These are phyloP conservation scores for Caloboletus inedulis DNA, from an alignment of 1,284 basidiomycete genomes.

Conservation along the genomic window DNA sequence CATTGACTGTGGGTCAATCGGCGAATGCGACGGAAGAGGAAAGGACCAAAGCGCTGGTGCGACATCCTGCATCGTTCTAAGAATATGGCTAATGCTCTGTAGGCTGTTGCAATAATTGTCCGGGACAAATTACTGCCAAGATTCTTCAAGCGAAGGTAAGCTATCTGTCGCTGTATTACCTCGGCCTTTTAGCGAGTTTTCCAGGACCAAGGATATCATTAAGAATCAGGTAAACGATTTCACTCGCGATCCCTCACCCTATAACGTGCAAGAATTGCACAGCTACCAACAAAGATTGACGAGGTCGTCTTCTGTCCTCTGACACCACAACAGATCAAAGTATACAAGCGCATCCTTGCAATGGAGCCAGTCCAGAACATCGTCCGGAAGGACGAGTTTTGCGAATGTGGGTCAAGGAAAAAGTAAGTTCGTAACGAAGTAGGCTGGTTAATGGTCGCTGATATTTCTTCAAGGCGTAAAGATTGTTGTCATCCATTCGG, in stretches of 20 bases:
- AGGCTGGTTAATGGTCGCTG: neutral
- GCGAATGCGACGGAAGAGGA: conserved; percentile 60
- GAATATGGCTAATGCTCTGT: conserved; percentile 3
- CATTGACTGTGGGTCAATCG: conserved; percentile 68
- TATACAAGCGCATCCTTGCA: conserved; percentile 68
- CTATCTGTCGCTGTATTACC: neutral
- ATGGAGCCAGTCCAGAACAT: conserved; percentile 64
- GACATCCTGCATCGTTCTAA: neutral
- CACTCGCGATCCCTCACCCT: neutral
- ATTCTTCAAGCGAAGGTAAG: conserved; percentile 74
- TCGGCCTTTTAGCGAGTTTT: conserved; percentile 2
- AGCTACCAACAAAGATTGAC: conserved; percentile 81
- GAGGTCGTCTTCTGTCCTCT: conserved; percentile 89
- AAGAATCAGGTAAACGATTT: conserved; percentile 51
- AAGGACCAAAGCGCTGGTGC: conserved; percentile 53
- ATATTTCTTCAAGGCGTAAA: conserved; percentile 46
- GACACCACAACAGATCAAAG: conserved; percentile 59
- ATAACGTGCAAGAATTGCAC: neutral
- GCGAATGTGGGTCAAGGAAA: conserved; percentile 63
- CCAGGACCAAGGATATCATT: conserved; percentile 80
- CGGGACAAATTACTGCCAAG: conserved; percentile 66
- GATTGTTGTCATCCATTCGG: conserved; percentile 63
- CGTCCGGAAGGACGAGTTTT: conserved; percentile 62
- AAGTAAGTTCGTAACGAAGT: conserved; percentile 38
- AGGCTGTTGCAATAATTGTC: conserved; percentile 58